Conservation (phyloP, 768 basidiomycete genomes). For the Tylopilus plumbeoviolaceoides region DNA sequence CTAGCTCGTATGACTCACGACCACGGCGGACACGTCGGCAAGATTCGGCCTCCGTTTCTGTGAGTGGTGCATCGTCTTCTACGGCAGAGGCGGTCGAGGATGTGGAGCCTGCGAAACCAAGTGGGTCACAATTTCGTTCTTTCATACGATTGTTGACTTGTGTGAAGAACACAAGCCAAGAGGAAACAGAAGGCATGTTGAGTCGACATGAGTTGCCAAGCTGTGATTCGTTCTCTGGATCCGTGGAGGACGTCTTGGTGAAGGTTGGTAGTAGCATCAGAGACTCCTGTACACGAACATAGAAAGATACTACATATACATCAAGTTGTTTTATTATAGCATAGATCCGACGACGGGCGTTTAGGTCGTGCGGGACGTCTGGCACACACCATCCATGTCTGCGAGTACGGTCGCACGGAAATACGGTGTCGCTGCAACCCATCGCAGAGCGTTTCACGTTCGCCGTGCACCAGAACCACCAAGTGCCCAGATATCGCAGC, state of each 20-base stretch:
- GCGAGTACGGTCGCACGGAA: conserved; percentile 1
- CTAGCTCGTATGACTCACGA: too few relatives aligned
- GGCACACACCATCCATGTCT: conserved; percentile 1
- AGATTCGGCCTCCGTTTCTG: conserved; percentile 29
- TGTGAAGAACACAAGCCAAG: conserved; percentile 21
- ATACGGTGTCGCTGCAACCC: background rate
- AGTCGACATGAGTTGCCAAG: conserved; percentile 10
- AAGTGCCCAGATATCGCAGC: conserved; percentile 49
- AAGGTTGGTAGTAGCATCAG: conserved; percentile 5
- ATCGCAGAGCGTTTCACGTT: conserved; percentile 21
- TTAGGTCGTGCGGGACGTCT: background rate
- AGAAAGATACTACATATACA: conserved; percentile 19
- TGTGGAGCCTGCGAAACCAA: conserved; percentile 23
- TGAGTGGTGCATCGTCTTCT: conserved; percentile 31
- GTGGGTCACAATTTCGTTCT: conserved; percentile 16
- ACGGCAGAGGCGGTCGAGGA: conserved; percentile 28
- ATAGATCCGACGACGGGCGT: background rate
- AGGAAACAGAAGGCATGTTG: conserved; percentile 22
- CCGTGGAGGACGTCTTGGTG: background rate
- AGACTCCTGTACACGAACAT: conserved; percentile 18
- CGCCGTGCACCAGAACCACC: conserved; percentile 47
- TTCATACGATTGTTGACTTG: background rate
- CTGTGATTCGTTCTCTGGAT: background rate
- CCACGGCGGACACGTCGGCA: conserved; percentile 27
- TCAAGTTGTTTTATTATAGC: conserved; percentile 24